Conservation (phyloP, 2,329 filamentous ascomycete genomes). For the Zopfia rhizophila region DNA sequence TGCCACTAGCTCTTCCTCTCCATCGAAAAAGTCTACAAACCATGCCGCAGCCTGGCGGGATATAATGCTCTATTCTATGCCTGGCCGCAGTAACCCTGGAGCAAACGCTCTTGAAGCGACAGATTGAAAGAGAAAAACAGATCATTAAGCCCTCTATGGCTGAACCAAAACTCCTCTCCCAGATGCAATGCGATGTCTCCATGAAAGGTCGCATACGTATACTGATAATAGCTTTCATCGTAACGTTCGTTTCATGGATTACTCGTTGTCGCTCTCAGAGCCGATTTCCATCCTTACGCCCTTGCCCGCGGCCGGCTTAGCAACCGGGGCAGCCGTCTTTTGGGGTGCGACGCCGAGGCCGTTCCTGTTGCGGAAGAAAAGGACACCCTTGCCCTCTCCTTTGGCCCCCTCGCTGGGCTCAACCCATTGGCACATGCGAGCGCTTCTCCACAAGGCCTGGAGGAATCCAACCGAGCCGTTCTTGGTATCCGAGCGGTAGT, state of each 20-base stretch:
- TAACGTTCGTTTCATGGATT: constrained; percentile 28
- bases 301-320: constrained; percentile 41
- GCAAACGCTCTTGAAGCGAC: too few relatives aligned
- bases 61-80: constrained; percentile 23
- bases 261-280: constrained; percentile 44
- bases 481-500: constrained; percentile 87
- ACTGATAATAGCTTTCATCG: too few relatives aligned
- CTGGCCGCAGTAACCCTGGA: too few relatives aligned
- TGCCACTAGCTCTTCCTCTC: too few relatives aligned
- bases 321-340: constrained; percentile 50
- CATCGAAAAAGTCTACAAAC: constrained; percentile 11
- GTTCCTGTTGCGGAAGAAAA: constrained; percentile 97
- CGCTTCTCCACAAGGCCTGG: constrained; percentile 80
- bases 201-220: too few relatives aligned
- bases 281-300: constrained; percentile 48
- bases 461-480: constrained; percentile 86
- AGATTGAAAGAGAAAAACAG: too few relatives aligned
- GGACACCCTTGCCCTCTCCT: constrained; percentile 82
- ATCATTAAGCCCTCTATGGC: too few relatives aligned
- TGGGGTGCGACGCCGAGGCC: constrained; percentile 74
- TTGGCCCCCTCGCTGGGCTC: constrained; percentile 86
- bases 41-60: constrained; percentile 12
- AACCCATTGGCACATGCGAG: constrained; percentile 95
- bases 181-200: constrained; percentile 27
- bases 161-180: constrained; percentile 33